Conservation (phyloP, 2,329 filamentous ascomycete genomes). For the Aspergillus awamori region DNA sequence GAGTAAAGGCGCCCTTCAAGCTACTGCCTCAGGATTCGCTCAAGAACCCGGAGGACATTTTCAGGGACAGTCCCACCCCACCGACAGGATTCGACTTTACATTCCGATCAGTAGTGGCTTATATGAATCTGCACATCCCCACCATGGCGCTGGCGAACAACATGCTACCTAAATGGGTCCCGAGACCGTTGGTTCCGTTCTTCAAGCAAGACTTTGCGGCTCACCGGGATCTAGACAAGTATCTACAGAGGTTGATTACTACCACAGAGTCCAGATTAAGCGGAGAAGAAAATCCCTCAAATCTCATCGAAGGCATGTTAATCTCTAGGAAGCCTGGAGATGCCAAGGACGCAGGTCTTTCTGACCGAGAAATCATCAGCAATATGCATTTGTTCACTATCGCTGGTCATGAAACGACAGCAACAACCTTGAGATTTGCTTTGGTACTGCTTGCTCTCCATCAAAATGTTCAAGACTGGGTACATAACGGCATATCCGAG, state of each 20-base stretch:
- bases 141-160: slow-evolving; percentile 22
- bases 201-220: slow-evolving; percentile 37
- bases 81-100: slow-evolving; percentile 26
- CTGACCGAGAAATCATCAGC: slow-evolving; percentile 49
- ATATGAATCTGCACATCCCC: slow-evolving; percentile 22
- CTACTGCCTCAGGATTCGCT: slow-evolving; percentile 17
- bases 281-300: slow-evolving; percentile 1
- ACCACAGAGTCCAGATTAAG: slow-evolving; percentile 33
- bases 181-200: slow-evolving; percentile 25
- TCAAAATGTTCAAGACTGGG: slow-evolving; percentile 51
- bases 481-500: slow-evolving; percentile 44
- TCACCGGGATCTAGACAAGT: slow-evolving; percentile 26
- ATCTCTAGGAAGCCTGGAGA: slow-evolving; percentile 3
- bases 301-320: slow-evolving; percentile 23
- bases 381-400: slow-evolving; percentile 55
- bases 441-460: slow-evolving; percentile 50
- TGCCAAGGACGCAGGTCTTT: slow-evolving; percentile 11
- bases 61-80: slow-evolving; percentile 21
- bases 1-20: slow-evolving; percentile 27
- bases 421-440: slow-evolving; percentile 49
- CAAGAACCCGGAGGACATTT: slow-evolving; percentile 26
- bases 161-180: slow-evolving; percentile 25
- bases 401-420: slow-evolving; percentile 57
- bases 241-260: slow-evolving; percentile 19
- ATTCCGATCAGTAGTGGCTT: slow-evolving; percentile 30